Evolutionary conservation across 2,329 filamentous ascomycete genomes (phyloP).

Genomic region (Pestalotiopsis sp.): DNA sequence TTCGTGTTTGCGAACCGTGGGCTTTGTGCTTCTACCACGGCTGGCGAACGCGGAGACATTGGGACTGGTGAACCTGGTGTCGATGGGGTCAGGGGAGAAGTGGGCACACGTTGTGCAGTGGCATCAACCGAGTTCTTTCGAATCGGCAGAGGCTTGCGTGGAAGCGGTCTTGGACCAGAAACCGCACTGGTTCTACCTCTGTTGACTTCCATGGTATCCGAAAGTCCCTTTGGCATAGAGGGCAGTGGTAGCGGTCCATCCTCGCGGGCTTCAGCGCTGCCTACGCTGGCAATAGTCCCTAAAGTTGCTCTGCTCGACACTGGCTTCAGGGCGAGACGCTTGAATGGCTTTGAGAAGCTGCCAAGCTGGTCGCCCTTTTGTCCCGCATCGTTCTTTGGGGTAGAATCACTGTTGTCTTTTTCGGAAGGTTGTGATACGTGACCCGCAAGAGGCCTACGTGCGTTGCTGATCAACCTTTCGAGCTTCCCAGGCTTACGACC

Average conservation of each 20-base stretch:
- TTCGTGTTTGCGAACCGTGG: neutral
- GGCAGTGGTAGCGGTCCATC: constrained; percentile 22
- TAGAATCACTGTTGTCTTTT: constrained; percentile 14
- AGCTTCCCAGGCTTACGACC: constrained; percentile 40
- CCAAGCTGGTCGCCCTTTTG: constrained; percentile 37
- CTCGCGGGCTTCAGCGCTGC: constrained; percentile 41
- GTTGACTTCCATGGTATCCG: neutral
- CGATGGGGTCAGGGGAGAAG: neutral
- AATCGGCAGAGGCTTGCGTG: constrained; percentile 33
- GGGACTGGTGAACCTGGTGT: neutral
- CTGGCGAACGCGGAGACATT: neutral
- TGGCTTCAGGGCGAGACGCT: constrained; percentile 38
- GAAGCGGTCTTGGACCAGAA: constrained; percentile 21
- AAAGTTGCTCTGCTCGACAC: constrained; percentile 50
- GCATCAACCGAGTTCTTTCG: constrained; percentile 5
- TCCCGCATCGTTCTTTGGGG: constrained; percentile 29
- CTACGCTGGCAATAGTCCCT: constrained; percentile 53
- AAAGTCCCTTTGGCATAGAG: neutral
- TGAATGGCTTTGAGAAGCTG: constrained; percentile 36
- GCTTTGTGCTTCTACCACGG: neutral
- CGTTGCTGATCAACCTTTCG: constrained; percentile 41
- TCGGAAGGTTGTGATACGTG: constrained; percentile 36
- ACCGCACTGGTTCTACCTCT: neutral
- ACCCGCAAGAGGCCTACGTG: constrained; percentile 32
- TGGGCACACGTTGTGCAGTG: neutral